Evolutionary conservation across 805 yeast genomes (phyloP), one percentile per base, ranked within the genome.

Genomic region (Monosporozyma siamensis): DNA sequence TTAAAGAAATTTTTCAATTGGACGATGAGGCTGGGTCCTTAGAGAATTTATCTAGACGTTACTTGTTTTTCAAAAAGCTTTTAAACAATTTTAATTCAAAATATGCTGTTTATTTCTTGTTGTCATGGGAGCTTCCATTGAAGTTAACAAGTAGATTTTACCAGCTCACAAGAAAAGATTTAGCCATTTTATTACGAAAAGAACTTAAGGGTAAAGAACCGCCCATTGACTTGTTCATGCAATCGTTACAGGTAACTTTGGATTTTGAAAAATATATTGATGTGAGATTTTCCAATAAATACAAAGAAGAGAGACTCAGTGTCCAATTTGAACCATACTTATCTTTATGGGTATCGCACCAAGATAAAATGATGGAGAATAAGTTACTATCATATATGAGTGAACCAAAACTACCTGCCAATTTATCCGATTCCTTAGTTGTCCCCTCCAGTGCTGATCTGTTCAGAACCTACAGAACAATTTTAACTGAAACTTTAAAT

Each of bases 21-120:
- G 71, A 78, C 11, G 97, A 88, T 52, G 98, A 92, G 63, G 98
- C 98, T 0, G 97, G 97, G 1, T 82, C 94, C 4, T 65, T 92
- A 46, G 98, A 92, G 45, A 92, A 92, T 61, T 64, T 92, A 40
- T 72, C 77, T 24, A 68, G 97, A 50, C 68, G 98, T 39, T 92
- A 78, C 59, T 74, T 88, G 25, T 90, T 82, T 59, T 84, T 86
- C 63, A 80, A 81, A 50, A 79, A 83, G 50, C 72, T 85, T 1
- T 64, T 90, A 45, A 72, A 71, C 41, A 69, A 71, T 30, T 77
- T 79, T 50, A 79, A 77, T 45, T 59, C 75, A 1, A 70, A 69
- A 25, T 77, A 73, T 50, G 56, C 69, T 1, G 51, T 61, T 6
- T 67, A 71, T 26, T 92, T 92, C 63, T 92, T 94, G 0, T 56